These are phyloP conservation scores for Phytophthora hibernalis DNA, from an alignment of 352 stramenopile genomes.

Conservation along the genomic window DNA sequence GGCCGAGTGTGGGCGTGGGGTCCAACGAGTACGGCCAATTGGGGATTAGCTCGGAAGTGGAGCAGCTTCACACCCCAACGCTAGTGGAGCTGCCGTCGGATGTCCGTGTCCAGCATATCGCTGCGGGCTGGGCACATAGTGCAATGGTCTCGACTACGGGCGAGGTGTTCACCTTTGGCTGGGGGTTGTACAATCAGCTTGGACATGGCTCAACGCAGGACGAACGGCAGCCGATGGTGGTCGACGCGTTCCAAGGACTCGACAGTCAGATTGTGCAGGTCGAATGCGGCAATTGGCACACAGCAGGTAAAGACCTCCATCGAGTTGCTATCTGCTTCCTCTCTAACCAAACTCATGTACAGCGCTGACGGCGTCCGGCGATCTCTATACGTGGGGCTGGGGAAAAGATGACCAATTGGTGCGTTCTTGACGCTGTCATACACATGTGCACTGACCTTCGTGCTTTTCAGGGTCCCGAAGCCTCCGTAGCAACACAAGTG, in stretches of 20 bases:
- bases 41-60: constrained; percentile 29
- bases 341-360: constrained; percentile 19
- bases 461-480: constrained; percentile 22
- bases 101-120: constrained; percentile 24
- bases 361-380: constrained; percentile 60
- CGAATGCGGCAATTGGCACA: constrained; percentile 81
- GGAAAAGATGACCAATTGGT: constrained; percentile 77
- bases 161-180: constrained; percentile 71
- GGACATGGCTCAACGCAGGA: constrained; percentile 62
- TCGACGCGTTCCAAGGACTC: constrained; percentile 63
- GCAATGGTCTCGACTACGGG: constrained; percentile 47
- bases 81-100: constrained; percentile 18
- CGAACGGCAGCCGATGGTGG: constrained; percentile 26
- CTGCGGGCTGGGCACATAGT: constrained; percentile 64
- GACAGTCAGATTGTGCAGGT: constrained; percentile 54
- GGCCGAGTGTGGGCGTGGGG: constrained; percentile 67
- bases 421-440: constrained; percentile 19
- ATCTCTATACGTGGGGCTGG: constrained; percentile 87
- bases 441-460: constrained; percentile 12
- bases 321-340: not conserved
- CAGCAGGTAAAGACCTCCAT: constrained; percentile 41
- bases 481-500: constrained; percentile 32
- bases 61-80: constrained; percentile 9
- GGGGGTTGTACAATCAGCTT: constrained; percentile 83
- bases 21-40: constrained; percentile 70